These are phyloP conservation scores for Trametes versicolor DNA, from an alignment of 1,284 basidiomycete species.

Conservation along the genomic window DNA sequence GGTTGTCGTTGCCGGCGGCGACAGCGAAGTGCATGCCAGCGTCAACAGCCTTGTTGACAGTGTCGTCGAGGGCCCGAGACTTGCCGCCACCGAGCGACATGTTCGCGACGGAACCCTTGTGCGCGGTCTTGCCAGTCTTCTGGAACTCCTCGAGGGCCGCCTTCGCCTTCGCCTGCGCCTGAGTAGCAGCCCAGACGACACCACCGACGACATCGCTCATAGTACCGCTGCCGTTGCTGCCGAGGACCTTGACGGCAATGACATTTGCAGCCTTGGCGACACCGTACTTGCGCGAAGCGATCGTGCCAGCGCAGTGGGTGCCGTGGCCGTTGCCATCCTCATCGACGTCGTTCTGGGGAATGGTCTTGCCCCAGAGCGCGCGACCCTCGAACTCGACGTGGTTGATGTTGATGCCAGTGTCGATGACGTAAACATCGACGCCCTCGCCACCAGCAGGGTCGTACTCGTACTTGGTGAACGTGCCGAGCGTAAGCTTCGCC, in stretches of 20 bases:
- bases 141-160: constrained; percentile 72
- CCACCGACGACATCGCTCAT: constrained; percentile 96
- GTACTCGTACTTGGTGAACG: constrained; percentile 90
- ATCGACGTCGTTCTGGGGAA: constrained; percentile 63
- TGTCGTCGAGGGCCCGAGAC: constrained; percentile 86
- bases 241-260: constrained; percentile 97
- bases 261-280: constrained; percentile 95
- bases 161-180: constrained; percentile 65
- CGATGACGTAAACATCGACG: constrained; percentile 76
- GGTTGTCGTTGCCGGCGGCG: constrained; percentile 75
- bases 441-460: constrained; percentile 84
- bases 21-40: constrained; percentile 94
- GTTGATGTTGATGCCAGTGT: constrained; percentile 90
- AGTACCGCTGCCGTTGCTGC: constrained; percentile 91
- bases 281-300: constrained; percentile 71
- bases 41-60: constrained; percentile 88
- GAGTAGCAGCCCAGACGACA: constrained; percentile 83
- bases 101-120: constrained; percentile 96
- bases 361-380: constrained; percentile 51
- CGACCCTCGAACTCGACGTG: constrained; percentile 86
- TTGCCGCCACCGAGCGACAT: constrained; percentile 98
- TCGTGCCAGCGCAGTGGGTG: constrained; percentile 54
- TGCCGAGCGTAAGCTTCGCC: constrained; percentile 78
- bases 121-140: constrained; percentile 52
- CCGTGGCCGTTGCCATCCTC: constrained; percentile 53